Base-by-base conservation (phyloP, 345 rosid genomes). In the Psidium guajava region DNA sequence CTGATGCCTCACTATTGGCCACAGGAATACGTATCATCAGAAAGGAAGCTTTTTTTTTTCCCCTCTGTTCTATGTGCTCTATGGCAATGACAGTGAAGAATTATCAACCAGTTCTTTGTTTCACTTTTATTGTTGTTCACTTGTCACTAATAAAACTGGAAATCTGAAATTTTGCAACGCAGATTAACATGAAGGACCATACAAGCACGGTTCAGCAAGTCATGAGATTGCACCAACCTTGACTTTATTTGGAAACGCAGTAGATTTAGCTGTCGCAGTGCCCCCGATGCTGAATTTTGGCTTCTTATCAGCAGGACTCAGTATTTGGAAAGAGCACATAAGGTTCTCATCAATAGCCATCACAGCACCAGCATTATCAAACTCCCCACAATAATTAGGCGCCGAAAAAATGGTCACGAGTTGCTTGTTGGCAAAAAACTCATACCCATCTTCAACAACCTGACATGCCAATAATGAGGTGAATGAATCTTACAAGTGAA, bases 401-500 rank as follows among this genome's bases (percentile, higher is more conserved):
- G 97, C 99, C 3, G 99, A 95, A 86, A 96, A 95, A 90, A 96
- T 91, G 82, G 98, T 96, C 81, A 96, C 93, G 1, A 96, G 96
- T 87, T 92, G 89, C 86, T 92, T 90, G 83, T 91, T 88, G 40
- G 95, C 98, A 51, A 95, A 96, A 88, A 96, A 94, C 91, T 96
- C 96, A 44, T 89, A 96, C 84, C 99, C 99, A 75, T 96, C 98
- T 92, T 96, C 95, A 86, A 95, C 96, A 59, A 96, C 99, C 98
- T 95, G 93, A 85, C 85, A 74, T 18, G 22, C 77, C 77, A 69
- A 69, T 8, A 69, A 69, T 4, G 24, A 69, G 77, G 77, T 18
- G 77, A 32, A 69, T 32, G 47, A 64, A 32, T 64, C 77, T 32
- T 32, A 64, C 22, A 16, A 64, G 77, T 64, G 24, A 64, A 64